Conservation (phyloP, 2,329 filamentous ascomycete genomes). For the Pyricularia grisea region DNA sequence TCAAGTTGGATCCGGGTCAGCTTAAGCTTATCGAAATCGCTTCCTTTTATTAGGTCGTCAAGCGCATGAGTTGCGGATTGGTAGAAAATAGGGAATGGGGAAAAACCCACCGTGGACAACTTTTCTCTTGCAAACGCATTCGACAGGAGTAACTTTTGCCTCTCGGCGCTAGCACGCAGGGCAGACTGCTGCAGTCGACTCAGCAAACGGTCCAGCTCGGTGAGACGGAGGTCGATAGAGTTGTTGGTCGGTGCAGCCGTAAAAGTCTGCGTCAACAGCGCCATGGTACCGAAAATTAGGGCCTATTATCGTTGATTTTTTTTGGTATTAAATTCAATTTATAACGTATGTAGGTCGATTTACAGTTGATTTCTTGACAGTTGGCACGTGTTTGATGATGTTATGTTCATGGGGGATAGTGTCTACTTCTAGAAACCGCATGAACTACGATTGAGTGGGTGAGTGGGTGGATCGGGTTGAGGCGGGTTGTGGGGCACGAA, state of each 20-base stretch:
- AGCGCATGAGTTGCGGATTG: neutral
- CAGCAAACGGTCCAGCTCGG: slow-evolving; percentile 56
- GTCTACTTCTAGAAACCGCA: neutral
- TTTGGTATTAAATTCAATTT: neutral
- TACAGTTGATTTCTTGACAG: neutral
- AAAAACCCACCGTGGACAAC: slow-evolving; percentile 36
- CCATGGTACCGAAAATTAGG: neutral
- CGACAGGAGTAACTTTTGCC: slow-evolving; percentile 44
- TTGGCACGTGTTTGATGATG: neutral
- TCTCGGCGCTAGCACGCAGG: slow-evolving; percentile 50
- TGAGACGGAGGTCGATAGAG: slow-evolving; percentile 13
- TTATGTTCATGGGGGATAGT: neutral
- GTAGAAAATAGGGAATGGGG: too few relatives aligned
- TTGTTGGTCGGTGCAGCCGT: neutral
- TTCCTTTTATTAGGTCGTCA: neutral
- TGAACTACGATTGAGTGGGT: neutral
- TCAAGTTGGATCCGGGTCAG: neutral
- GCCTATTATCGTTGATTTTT: neutral
- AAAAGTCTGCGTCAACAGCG: neutral
- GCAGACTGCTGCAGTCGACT: slow-evolving; percentile 56
- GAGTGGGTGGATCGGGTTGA: neutral
- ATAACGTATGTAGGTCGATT: neutral
- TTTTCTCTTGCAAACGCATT: slow-evolving; percentile 60
- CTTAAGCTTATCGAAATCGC: neutral
- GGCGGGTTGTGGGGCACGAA: neutral